A percentile compares a stretch with the other conserved stretches of the same genome.
phyloP scores from a whole-genome alignment of 2,329 filamentous ascomycete genomes.

The Pseudovirgaria hyperparasitica region DNA sequence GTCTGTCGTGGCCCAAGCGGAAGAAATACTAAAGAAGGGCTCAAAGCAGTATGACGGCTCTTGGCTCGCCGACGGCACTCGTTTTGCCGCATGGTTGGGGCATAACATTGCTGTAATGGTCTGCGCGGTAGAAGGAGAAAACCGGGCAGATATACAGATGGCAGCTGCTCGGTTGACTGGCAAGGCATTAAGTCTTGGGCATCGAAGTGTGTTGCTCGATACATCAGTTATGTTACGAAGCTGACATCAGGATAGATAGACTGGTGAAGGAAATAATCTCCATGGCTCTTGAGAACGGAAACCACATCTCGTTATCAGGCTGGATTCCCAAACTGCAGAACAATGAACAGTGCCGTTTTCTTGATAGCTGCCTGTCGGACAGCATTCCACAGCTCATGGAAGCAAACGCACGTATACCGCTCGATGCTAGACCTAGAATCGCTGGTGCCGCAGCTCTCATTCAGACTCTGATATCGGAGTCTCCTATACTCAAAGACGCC shows the following conservation, averaged over 20 bases:
- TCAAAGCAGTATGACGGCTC: constrained; percentile 10
- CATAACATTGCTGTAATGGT: constrained; percentile 43
- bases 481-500: constrained; percentile 18
- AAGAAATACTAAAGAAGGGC: constrained; percentile 32
- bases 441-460: constrained; percentile 15
- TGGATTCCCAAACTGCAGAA: too few relatives aligned
- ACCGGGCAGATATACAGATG: constrained; percentile 14
- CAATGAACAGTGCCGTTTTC: too few relatives aligned
- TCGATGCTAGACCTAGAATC: constrained; percentile 10
- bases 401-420: constrained; percentile 6
- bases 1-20: constrained; percentile 46
- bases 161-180: constrained; percentile 37
- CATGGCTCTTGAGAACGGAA: too few relatives aligned
- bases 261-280: constrained; percentile 3
- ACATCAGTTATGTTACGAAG: too few relatives aligned
- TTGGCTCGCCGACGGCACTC: constrained; percentile 54
- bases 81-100: constrained; percentile 62
- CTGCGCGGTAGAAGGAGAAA: constrained; percentile 9
- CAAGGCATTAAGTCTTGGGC: constrained; percentile 57
- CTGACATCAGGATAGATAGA: constrained; percentile 1
- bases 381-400: too few relatives aligned
- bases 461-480: constrained; percentile 12
- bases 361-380: too few relatives aligned
- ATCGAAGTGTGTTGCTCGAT: too few relatives aligned
- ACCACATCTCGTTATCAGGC: too few relatives aligned